Evolutionary conservation across 768 basidiomycete genomes (phyloP).

Genomic region (Russula griseocarnosa): DNA sequence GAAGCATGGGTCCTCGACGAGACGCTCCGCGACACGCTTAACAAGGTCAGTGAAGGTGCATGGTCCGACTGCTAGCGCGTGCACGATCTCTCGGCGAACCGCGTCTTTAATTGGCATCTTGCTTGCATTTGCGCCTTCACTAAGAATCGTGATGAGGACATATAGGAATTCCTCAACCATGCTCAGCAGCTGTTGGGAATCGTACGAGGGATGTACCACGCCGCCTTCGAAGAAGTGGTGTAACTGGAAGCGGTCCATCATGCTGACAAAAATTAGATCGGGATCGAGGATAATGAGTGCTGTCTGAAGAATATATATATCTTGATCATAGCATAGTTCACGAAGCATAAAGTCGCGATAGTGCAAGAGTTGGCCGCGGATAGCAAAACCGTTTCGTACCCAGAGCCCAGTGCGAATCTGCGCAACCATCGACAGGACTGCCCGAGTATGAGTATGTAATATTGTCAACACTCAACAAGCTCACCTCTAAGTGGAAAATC

Average conservation of each 20-base stretch:
- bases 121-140: constrained; percentile 72
- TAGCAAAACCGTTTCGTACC: constrained; percentile 96
- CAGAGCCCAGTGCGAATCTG: constrained; percentile 94
- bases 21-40: constrained; percentile 85
- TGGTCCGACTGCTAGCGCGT: constrained; percentile 83
- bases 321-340: constrained; percentile 95
- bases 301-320: constrained; percentile 84
- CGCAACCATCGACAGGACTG: constrained; percentile 86
- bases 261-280: constrained; percentile 71
- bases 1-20: constrained; percentile 79
- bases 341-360: constrained; percentile 96
- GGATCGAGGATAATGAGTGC: constrained; percentile 77
- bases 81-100: constrained; percentile 82
- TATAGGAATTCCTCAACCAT: constrained; percentile 93
- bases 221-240: constrained; percentile 72
- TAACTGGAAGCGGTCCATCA: constrained; percentile 88
- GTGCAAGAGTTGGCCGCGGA: constrained; percentile 90
- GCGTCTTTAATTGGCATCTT: constrained; percentile 59
- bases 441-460: constrained; percentile 2
- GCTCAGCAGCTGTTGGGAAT: constrained; percentile 63
- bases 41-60: constrained; percentile 87
- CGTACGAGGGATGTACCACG: constrained; percentile 56
- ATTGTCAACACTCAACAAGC: constrained; percentile 29
- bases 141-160: constrained; percentile 80
- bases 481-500: constrained; percentile 88